Conservation (phyloP, 192 early-diverging fungal genomes). For the Backusella australiensis region DNA sequence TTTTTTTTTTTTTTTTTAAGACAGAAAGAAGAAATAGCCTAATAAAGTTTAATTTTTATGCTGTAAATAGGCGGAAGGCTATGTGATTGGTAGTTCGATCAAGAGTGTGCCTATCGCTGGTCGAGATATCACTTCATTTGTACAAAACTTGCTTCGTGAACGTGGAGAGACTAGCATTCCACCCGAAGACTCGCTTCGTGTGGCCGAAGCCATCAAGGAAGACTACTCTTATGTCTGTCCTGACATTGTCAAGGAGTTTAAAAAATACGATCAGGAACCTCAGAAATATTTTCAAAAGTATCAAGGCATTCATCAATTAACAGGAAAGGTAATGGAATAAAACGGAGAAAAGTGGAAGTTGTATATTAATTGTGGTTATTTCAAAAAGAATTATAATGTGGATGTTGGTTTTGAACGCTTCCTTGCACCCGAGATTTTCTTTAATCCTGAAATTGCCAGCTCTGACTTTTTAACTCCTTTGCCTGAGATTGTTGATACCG, state of each 20-base stretch:
- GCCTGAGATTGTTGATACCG: slow-evolving; percentile 93
- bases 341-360: not conserved
- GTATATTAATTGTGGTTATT: not conserved
- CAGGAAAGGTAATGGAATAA: slow-evolving; percentile 60
- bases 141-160: slow-evolving; percentile 96
- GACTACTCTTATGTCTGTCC: slow-evolving; percentile 94
- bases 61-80: slow-evolving; percentile 83
- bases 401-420: too few species aligned
- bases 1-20: too few species aligned
- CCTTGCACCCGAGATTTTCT: slow-evolving; percentile 97
- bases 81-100: slow-evolving; percentile 96
- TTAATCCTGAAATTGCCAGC: slow-evolving; percentile 97
- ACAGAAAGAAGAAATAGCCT: too few species aligned
- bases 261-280: slow-evolving; percentile 86
- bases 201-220: slow-evolving; percentile 96
- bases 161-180: slow-evolving; percentile 93
- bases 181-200: slow-evolving; percentile 93
- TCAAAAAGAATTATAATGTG: too few species aligned
- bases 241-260: slow-evolving; percentile 97
- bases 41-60: too few species aligned
- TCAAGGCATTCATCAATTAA: slow-evolving; percentile 50
- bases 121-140: slow-evolving; percentile 97
- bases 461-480: slow-evolving; percentile 96
- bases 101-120: slow-evolving; percentile 98
- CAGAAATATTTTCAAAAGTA: slow-evolving; percentile 87